These are phyloP conservation scores for Leccinum imitatum DNA, from an alignment of 768 basidiomycete genomes.

Conservation along the genomic window DNA sequence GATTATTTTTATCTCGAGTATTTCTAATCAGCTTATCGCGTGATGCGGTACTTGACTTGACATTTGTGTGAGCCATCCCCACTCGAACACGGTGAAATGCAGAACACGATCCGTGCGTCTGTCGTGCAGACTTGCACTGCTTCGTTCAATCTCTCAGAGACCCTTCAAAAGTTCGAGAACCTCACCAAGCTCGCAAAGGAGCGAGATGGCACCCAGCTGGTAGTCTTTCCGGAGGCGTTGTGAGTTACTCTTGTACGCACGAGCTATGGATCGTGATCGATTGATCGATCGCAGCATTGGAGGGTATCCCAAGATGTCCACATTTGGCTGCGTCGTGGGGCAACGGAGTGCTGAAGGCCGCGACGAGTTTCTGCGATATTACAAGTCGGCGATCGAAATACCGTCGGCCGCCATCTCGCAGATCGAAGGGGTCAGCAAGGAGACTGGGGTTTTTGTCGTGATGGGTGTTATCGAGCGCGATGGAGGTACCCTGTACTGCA, in stretches of 20 bases:
- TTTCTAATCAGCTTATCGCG: conserved; percentile 3
- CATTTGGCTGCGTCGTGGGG: conserved; percentile 45
- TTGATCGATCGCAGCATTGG: conserved; percentile 41
- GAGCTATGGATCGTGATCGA: neutral
- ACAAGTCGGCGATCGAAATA: conserved; percentile 54
- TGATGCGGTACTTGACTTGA: neutral
- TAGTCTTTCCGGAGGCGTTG: conserved; percentile 62
- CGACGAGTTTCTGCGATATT: conserved; percentile 57
- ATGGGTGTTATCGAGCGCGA: conserved; percentile 46
- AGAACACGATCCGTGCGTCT: conserved; percentile 44
- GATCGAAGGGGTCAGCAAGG: conserved; percentile 49
- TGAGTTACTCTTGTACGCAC: conserved; percentile 25
- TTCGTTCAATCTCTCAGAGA: conserved; percentile 44
- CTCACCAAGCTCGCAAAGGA: conserved; percentile 46
- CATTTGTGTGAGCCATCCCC: neutral
- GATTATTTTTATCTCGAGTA: conserved; percentile 2
- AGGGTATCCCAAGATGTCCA: conserved; percentile 60
- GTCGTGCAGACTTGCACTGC: conserved; percentile 54
- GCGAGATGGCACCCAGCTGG: conserved; percentile 46
- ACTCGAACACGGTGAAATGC: conserved; percentile 14
- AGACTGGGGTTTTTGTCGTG: conserved; percentile 53
- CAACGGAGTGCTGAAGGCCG: conserved; percentile 49
- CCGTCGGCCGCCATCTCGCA: conserved; percentile 49
- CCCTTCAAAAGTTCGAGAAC: conserved; percentile 49
- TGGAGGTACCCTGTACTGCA: conserved; percentile 43